Evolutionary conservation across 768 basidiomycete species (phyloP).

Genomic region (Pholiota microspora): DNA sequence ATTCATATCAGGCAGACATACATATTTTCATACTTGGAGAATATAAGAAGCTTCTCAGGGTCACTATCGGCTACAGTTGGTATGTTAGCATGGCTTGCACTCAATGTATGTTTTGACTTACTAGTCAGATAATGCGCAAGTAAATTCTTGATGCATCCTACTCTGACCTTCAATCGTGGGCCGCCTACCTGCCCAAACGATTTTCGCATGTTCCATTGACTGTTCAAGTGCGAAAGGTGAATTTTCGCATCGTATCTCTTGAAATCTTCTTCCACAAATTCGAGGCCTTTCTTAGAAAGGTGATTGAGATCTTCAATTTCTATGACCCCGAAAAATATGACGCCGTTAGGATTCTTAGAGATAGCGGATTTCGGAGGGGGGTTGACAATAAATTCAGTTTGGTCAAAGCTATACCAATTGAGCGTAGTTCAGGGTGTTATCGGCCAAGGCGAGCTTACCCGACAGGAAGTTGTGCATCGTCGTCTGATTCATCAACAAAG

Average conservation of each 20-base stretch:
- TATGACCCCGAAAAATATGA: slow-evolving; percentile 53
- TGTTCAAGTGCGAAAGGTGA: slow-evolving; percentile 17
- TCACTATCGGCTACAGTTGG: slow-evolving; percentile 17
- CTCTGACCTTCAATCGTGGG: slow-evolving; percentile 12
- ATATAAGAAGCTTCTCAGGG: slow-evolving; percentile 17
- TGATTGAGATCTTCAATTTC: slow-evolving; percentile 43
- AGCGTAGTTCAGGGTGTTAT: neutral
- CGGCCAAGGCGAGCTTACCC: no score
- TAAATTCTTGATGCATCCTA: slow-evolving; percentile 18
- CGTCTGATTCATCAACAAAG: slow-evolving; percentile 16
- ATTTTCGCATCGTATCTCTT: slow-evolving; percentile 33
- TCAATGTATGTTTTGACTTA: slow-evolving; percentile 9
- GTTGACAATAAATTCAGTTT: slow-evolving; percentile 37
- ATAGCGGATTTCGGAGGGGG: slow-evolving; percentile 21
- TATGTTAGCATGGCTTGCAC: neutral
- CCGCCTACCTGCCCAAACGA: slow-evolving; percentile 11
- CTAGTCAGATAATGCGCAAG: slow-evolving; percentile 23
- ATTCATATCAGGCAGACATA: neutral
- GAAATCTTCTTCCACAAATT: slow-evolving; percentile 43
- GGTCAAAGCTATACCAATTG: slow-evolving; percentile 40
- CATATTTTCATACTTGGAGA: slow-evolving; percentile 10
- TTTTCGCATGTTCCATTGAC: no score
- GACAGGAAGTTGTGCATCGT: no score
- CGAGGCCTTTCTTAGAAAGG: slow-evolving; percentile 46
- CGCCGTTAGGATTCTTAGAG: slow-evolving; percentile 17